phyloP scores from a whole-genome alignment of 2,329 filamentous ascomycete species.

The Trichothecium sympodiale region DNA sequence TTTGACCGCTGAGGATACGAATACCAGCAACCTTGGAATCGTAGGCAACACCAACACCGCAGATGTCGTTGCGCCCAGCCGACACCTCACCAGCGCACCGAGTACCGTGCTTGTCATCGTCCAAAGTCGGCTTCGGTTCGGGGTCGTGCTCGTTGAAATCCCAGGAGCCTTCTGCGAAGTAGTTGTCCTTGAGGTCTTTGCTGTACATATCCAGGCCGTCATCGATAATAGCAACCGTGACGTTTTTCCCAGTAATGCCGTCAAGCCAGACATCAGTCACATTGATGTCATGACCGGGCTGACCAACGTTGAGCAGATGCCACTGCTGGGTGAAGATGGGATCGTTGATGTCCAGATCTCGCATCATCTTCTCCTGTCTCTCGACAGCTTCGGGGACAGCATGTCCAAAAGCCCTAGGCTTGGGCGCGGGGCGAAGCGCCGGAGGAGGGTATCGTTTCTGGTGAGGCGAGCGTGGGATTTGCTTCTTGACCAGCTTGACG shows the following conservation, averaged over 20 bases:
- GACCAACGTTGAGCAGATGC: slow-evolving; percentile 79
- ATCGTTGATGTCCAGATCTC: slow-evolving; percentile 64
- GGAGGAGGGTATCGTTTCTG: slow-evolving; percentile 39
- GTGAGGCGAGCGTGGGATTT: slow-evolving; percentile 32
- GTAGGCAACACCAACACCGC: slow-evolving; percentile 92
- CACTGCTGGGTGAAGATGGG: slow-evolving; percentile 92
- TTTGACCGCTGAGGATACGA: slow-evolving; percentile 82
- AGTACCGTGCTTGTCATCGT: slow-evolving; percentile 84
- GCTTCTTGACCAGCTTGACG: slow-evolving; percentile 72
- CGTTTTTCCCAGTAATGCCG: slow-evolving; percentile 79
- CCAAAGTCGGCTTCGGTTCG: slow-evolving; percentile 71
- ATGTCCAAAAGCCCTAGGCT: not conserved
- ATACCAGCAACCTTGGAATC: slow-evolving; percentile 84
- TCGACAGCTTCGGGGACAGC: slow-evolving; percentile 33
- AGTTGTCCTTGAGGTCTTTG: slow-evolving; percentile 83
- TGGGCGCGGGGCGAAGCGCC: slow-evolving; percentile 13
- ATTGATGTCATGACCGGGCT: slow-evolving; percentile 85
- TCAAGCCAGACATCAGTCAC: slow-evolving; percentile 89
- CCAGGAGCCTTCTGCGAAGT: slow-evolving; percentile 84
- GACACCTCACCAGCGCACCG: slow-evolving; percentile 90
- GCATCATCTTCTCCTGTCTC: slow-evolving; percentile 49
- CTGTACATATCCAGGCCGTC: slow-evolving; percentile 96
- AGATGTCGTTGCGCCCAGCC: slow-evolving; percentile 84
- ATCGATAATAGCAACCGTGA: slow-evolving; percentile 88
- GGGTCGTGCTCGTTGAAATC: slow-evolving; percentile 84